Evolutionary conservation across 2,329 filamentous ascomycete species (phyloP), one percentile per base, ranked within the genome.

Genomic region (Fusarium nisikadoi): DNA sequence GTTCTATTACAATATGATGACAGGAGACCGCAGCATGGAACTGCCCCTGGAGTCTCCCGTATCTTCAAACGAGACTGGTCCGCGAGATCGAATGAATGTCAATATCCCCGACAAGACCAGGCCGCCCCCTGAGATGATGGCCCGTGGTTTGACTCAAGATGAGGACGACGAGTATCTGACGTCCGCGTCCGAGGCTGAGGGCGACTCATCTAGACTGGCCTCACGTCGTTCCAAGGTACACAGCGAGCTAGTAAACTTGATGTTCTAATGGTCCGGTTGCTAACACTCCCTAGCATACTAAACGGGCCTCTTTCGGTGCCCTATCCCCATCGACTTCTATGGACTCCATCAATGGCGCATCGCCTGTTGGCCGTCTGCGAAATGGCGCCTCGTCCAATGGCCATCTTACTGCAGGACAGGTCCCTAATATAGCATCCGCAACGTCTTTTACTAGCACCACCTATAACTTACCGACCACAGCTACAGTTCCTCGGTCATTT

Each of bases 1-100:
- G 29, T 99, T 97, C 83, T 99, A 98, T 84, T 98, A 97, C 87
- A 99, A 99, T 82, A 98, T 95, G 70, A 91, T 98, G 84, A 99
- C 96, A 0, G 95, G 95, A 61, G 94, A 97, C 78, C 97, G 93
- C 79, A 97, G 93, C 71, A 96, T 95, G 90, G 96, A 99, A 80
- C 85, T 99, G 68, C 96, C 96, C 4, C 87, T 99, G 31, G 96
- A 99, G 80, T 95, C 95, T 20, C 95, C 96, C 3, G 91, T 90
- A 2, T 94, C 93, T 11, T 83, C 90, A 23, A 92, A 90, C 72
- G 96, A 99, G 82, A 92, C 88, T 61, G 95, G 95, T 3, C 96
- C 96, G 5, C 89, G 92, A 74, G 94, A 98, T 81, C 91, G 94
- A 68, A 95, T 92, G 83, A 95, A 97, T 80, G 91, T 97, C 69